These are phyloP conservation scores for Musa itinerans DNA, from an alignment of 176 grass and related monocot species.

Conservation along the genomic window DNA sequence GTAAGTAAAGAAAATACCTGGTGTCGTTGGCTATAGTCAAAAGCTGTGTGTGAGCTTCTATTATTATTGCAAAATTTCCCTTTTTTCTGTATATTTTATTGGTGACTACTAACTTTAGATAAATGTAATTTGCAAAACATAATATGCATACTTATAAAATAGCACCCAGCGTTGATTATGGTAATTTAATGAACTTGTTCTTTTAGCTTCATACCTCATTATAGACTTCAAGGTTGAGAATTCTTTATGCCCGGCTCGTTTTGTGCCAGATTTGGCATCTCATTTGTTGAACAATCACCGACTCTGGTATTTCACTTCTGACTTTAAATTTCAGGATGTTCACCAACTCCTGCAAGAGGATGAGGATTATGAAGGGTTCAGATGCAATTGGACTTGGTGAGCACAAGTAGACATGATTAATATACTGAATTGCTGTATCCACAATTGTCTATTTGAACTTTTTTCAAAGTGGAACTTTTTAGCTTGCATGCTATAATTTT, in stretches of 20 bases:
- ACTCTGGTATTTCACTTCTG: neutral
- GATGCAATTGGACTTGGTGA: conserved; percentile 83
- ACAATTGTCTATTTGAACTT: neutral
- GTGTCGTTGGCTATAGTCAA: neutral
- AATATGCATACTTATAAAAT: neutral
- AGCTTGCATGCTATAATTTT: neutral
- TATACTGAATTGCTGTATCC: neutral
- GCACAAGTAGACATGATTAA: conserved; percentile 9
- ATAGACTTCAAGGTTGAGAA: neutral
- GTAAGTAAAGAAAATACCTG: conserved; percentile 30
- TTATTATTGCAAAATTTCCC: neutral
- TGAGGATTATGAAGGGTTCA: conserved; percentile 82
- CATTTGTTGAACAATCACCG: neutral
- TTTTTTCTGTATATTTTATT: neutral
- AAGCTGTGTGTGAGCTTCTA: neutral
- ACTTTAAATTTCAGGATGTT: conserved; percentile 56
- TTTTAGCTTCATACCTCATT: neutral
- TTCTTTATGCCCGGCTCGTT: neutral
- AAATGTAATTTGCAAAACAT: neutral
- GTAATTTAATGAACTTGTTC: neutral
- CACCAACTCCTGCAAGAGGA: conserved; percentile 50
- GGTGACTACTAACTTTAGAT: neutral
- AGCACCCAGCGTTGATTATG: neutral
- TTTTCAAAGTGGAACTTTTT: neutral
- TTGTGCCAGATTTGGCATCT: neutral